Evolutionary conservation across 2,329 filamentous ascomycete genomes (phyloP).

Genomic region (Penicillium sp.): DNA sequence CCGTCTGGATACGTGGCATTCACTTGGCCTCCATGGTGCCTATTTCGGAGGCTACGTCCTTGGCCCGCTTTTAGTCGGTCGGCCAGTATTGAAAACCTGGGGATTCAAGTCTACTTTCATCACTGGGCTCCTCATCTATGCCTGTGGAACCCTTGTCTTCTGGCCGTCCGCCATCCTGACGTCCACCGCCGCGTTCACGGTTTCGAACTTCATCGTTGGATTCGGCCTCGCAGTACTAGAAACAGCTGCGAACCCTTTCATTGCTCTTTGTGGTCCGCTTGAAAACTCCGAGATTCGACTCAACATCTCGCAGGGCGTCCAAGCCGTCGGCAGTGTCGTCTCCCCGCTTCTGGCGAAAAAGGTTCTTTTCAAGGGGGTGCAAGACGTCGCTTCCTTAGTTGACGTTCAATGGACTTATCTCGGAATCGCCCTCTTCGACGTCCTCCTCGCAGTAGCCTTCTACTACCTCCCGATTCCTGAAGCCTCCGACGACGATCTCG

Average conservation of each 20-base stretch:
- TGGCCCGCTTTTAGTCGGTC: slow-evolving; percentile 60
- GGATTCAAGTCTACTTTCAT: slow-evolving; percentile 68
- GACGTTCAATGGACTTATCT: slow-evolving; percentile 69
- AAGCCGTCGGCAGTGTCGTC: slow-evolving; percentile 63
- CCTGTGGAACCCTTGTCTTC: slow-evolving; percentile 64
- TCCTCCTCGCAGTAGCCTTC: slow-evolving; percentile 62
- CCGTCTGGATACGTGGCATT: slow-evolving; percentile 37
- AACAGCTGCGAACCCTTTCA: slow-evolving; percentile 65
- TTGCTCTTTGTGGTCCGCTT: slow-evolving; percentile 63
- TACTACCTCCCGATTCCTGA: slow-evolving; percentile 67
- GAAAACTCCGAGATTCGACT: slow-evolving; percentile 64
- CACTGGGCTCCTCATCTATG: slow-evolving; percentile 64
- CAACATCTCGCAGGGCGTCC: slow-evolving; percentile 65
- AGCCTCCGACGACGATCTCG: slow-evolving; percentile 64
- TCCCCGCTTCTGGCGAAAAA: slow-evolving; percentile 64
- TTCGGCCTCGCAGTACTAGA: slow-evolving; percentile 64
- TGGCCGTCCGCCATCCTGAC: slow-evolving; percentile 68
- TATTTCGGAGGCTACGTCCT: slow-evolving; percentile 65
- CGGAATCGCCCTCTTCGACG: slow-evolving; percentile 64
- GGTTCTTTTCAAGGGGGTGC: slow-evolving; percentile 59
- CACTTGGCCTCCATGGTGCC: slow-evolving; percentile 59
- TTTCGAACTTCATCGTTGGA: slow-evolving; percentile 67
- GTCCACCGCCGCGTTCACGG: slow-evolving; percentile 63
- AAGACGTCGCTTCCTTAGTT: slow-evolving; percentile 57
- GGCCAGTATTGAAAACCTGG: slow-evolving; percentile 60